Evolutionary conservation across 495 filamentous ascomycete genomes (phyloP).

Genomic region (Haplographium delicatum): DNA sequence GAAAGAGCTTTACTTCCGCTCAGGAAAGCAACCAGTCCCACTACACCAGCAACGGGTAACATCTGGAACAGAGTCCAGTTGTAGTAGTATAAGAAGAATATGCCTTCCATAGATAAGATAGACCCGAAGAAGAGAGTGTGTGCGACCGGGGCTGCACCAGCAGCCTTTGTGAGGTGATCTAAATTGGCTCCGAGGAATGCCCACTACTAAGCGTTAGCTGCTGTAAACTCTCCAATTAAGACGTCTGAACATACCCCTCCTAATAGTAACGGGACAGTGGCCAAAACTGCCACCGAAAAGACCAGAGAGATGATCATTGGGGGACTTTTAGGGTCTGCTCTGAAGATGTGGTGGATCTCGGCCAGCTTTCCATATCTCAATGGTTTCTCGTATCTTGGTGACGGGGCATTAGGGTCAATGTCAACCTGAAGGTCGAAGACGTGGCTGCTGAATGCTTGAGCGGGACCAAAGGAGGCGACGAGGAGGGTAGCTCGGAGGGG

Average conservation of each 20-base stretch:
- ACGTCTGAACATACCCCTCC: slow-evolving; percentile 53
- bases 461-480: slow-evolving; percentile 79
- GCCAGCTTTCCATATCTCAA: slow-evolving; percentile 73
- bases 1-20: slow-evolving; percentile 88
- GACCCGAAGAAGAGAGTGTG: slow-evolving; percentile 49
- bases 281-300: slow-evolving; percentile 67
- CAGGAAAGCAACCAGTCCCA: slow-evolving; percentile 68
- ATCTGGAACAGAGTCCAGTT: slow-evolving; percentile 91
- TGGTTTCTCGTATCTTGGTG: slow-evolving; percentile 58
- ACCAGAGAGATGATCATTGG: slow-evolving; percentile 75
- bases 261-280: slow-evolving; percentile 65
- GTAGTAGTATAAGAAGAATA: slow-evolving; percentile 94
- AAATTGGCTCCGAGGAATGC: slow-evolving; percentile 77
- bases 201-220: slow-evolving; percentile 51
- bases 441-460: slow-evolving; percentile 56
- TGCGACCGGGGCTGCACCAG: slow-evolving; percentile 55
- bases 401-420: slow-evolving; percentile 52
- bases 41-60: slow-evolving; percentile 64
- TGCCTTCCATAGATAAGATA: slow-evolving; percentile 76
- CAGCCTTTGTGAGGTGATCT: slow-evolving; percentile 70
- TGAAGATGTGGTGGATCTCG: slow-evolving; percentile 93
- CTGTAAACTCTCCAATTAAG: not conserved
- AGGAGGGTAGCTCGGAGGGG: slow-evolving; percentile 73
- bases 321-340: slow-evolving; percentile 68
- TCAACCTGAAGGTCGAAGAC: slow-evolving; percentile 57